Base-by-base conservation (phyloP, 441 rosid genomes). In the Macaranga tanarius region DNA sequence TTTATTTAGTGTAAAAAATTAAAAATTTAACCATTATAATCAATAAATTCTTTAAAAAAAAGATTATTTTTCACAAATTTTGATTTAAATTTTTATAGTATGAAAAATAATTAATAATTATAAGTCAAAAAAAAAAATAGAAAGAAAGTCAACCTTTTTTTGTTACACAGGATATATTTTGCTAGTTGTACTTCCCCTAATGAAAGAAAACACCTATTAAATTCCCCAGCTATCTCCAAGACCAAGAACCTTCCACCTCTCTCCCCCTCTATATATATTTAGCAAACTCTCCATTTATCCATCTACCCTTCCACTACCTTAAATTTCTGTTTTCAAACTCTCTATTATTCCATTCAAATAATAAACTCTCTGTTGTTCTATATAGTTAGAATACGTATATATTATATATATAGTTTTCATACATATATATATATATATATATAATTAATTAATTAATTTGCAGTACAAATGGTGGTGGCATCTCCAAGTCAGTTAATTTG, bases 391-490 rank as follows among this genome's bases (percentile, higher is more conserved):
- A n/a, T n/a, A n/a, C n/a, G n/a, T n/a, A n/a, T n/a, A n/a, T n/a
- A n/a, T n/a, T n/a, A n/a, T n/a, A n/a, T n/a, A n/a, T n/a, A n/a
- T n/a, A n/a, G n/a, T n/a, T n/a, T n/a, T n/a, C 34, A 34, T 0
- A 34, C 38, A 34, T 7, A 34, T 34, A 34, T 34, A 34, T 34
- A 31, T 31, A 31, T 31, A 31, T 31, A 31, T 31, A 34, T 34
- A 34, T 34, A 34, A n/a, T n/a, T n/a, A n/a, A n/a, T n/a, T n/a
- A n/a, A n/a, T n/a, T n/a, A n/a, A n/a, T n/a, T 42, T 7, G 1
- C 2, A 48, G 34, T 45, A 62, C 17, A 34, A 0, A 90, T 93
- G 96, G 95, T 91, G 64, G 86, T 87, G 71, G 89, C 86, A 26
- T 84, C 92, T 67, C 86, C 82, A 10, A 75, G 63, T 31, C 86